Base-by-base conservation (phyloP, 768 basidiomycete genomes). In the Trametes villosa region DNA sequence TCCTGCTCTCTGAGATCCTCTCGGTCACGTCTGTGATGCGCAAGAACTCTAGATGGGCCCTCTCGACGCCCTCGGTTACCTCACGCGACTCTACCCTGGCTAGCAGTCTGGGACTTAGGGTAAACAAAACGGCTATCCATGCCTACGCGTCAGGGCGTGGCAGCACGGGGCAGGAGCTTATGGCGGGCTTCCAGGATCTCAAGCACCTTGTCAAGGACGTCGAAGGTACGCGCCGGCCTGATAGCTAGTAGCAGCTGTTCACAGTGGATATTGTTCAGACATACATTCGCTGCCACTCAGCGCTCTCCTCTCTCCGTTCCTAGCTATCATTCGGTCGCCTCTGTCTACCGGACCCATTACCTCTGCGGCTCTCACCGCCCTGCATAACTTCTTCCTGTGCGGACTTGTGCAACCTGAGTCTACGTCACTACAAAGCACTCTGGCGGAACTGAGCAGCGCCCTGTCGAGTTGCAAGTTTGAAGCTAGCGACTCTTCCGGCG, bases 381-480 rank as follows among this genome's bases (percentile, higher is more conserved):
- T 99, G 34, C 93, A 96, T 75, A 89, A 81, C 67, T 89, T 98
- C 79, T 92, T 98, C 73, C 78, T 86, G 42, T 92, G 86, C 70
- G 86, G 86, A 26, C 78, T 96, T 69, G 86, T 96, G 49, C 81
- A 79, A 11, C 75, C 83, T 15, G 71, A 77, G 38, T 83, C 89
- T 42, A 63, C 80, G 50, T 77, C 80, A 36, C 75, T 96, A 62
- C 82, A 88, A 64, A 71, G 77, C 53, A 89, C 90, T 6, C 81
- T 98, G 52, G 79, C 86, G 18, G 92, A 94, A 63, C 81, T 97
- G 59, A 96, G 95, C 72, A 89, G 84, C 60, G 88, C 96, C 0
- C 85, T 96, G 13, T 94, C 96, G 6, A 93, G 94, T 70, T 98
- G 96, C 82, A 95, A 96, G 76, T 99, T 99, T 70, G 96, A 98